phyloP scores from a whole-genome alignment of 73 alveolate species.

The Paramecium pentaurelia region DNA sequence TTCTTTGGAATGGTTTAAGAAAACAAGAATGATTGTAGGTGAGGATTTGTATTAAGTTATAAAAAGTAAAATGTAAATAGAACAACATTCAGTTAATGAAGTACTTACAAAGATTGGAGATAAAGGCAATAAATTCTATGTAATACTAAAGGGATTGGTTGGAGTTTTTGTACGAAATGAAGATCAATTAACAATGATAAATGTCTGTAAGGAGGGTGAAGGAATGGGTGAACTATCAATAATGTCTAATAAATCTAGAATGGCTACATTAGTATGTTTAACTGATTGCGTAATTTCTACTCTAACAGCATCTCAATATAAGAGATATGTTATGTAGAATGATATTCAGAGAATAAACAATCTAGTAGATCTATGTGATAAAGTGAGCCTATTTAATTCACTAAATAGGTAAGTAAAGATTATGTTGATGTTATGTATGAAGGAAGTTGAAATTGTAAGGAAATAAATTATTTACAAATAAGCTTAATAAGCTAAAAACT shows the following conservation, averaged over 20 bases:
- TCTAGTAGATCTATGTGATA: background rate
- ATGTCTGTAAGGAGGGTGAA: background rate
- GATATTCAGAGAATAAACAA: background rate
- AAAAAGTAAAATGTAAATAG: background rate
- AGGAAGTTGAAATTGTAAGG: background rate
- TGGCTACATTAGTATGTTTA: background rate
- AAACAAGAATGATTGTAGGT: background rate
- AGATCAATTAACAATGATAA: background rate
- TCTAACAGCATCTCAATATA: background rate
- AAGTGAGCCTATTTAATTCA: background rate
- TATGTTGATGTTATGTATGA: background rate
- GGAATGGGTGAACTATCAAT: background rate
- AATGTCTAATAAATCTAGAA: background rate
- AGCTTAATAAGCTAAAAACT: background rate
- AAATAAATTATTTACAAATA: background rate
- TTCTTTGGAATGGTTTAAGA: background rate
- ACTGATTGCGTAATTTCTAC: background rate
- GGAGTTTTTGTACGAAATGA: background rate
- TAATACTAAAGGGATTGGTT: slow-evolving; percentile 43
- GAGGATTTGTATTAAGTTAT: background rate
- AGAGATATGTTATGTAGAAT: background rate
- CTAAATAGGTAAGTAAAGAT: background rate
- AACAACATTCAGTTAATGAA: background rate
- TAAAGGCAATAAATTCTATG: slow-evolving; percentile 38
- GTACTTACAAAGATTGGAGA: background rate